Base-by-base conservation (phyloP, 495 filamentous ascomycete species). In the Annulohypoxylon nitens region DNA sequence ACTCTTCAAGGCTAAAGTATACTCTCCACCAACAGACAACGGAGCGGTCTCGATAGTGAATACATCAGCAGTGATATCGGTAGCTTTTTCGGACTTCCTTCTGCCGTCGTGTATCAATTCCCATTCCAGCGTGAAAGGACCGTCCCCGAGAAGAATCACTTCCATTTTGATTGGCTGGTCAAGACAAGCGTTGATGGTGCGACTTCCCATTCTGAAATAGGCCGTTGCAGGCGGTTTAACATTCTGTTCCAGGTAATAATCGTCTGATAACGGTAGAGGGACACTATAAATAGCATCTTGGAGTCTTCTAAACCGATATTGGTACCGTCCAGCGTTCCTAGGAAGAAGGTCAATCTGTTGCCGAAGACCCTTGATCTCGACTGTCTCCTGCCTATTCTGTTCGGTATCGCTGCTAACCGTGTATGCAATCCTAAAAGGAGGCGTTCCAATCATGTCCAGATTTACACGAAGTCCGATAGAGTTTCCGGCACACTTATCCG, bases 221-320 rank as follows among this genome's bases (percentile, higher is more conserved):
- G 96, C 96, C 12, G 90, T 92, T 5, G 95, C 95, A 12, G 93
- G 90, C 2, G 96, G 96, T 79, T 95, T 97, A 74, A 99, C 94
- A 70, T 93, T 90, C 80, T 97, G 95, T 77, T 97, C 91, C 23
- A 98, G 79, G n/a, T 84, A 78, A 50, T 88, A 83, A 43, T 86
- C 82, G 20, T 82, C 76, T 7, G 70, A 47, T 7, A 67, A 43
- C 10, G 72, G 72, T 60, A 79, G 61, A 10, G 79, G 71, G 0
- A 86, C 82, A 4, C 83, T 79, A 81, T 99, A 98, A 25, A 98
- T 88, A 64, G 84, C 86, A 77, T 99, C 96, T 66, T 89, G 88
- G 58, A 99, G 90, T 48, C 88, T 86, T 48, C 87, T 86, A 79
- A 99, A 97, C 16, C 88, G 88, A 81, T 98, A 98, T 34, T 89